These are phyloP conservation scores for Tulasnella sp. DNA, from an alignment of 768 basidiomycete species.

Conservation along the genomic window DNA sequence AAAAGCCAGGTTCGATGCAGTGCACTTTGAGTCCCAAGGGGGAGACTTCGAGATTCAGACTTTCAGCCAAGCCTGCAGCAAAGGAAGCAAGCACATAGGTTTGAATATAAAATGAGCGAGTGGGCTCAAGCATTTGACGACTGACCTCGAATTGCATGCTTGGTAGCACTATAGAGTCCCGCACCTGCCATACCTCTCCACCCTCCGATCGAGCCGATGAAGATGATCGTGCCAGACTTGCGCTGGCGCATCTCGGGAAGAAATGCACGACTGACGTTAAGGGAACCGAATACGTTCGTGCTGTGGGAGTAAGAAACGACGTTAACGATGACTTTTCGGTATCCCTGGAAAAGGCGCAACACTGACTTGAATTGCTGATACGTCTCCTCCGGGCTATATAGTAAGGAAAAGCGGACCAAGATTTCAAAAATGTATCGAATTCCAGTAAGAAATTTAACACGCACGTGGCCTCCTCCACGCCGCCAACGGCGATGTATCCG, in stretches of 20 bases:
- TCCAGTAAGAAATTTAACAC: not conserved
- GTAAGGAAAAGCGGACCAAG: not conserved
- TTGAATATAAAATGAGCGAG: slow-evolving; percentile 11
- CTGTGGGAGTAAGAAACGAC: slow-evolving; percentile 13
- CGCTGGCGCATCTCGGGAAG: slow-evolving; percentile 38
- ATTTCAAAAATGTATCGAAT: not conserved
- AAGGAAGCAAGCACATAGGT: not conserved
- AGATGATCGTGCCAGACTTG: slow-evolving; percentile 34
- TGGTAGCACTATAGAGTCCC: slow-evolving; percentile 32
- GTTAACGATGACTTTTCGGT: no score
- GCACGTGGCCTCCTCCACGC: slow-evolving; percentile 26
- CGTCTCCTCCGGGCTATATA: slow-evolving; percentile 25
- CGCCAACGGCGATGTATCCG: slow-evolving; percentile 27
- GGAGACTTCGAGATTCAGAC: slow-evolving; percentile 21
- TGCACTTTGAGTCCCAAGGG: slow-evolving; percentile 20
- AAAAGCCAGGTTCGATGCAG: slow-evolving; percentile 21
- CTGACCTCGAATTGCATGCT: slow-evolving; percentile 29
- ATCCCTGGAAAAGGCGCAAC: not conserved
- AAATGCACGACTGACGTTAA: slow-evolving; percentile 35
- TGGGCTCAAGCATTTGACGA: slow-evolving; percentile 18
- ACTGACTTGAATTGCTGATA: slow-evolving; percentile 25
- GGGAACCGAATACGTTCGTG: slow-evolving; percentile 36
- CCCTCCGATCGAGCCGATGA: slow-evolving; percentile 32
- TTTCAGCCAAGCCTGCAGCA: slow-evolving; percentile 26
- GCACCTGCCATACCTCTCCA: slow-evolving; percentile 17